A percentile compares a stretch with the other conserved stretches of the same genome.
These are phyloP conservation scores for Ramaria sp. DNA, from an alignment of 768 basidiomycete genomes.

Conservation along the genomic window DNA sequence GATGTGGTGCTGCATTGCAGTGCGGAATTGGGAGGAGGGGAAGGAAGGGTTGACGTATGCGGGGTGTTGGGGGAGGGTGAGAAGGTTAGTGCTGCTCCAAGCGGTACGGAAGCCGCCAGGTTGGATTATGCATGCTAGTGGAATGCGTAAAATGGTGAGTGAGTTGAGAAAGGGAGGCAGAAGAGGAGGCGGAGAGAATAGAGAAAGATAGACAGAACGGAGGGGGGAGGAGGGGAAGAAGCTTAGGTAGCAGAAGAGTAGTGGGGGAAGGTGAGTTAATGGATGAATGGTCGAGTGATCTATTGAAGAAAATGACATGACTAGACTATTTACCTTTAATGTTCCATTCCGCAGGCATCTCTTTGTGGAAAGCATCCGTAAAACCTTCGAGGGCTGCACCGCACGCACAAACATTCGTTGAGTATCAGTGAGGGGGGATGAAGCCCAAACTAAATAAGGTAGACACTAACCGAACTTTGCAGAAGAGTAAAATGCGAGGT, in stretches of 20 bases:
- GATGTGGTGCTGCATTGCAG: not conserved
- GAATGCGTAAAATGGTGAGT: too few species aligned
- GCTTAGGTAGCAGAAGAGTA: too few species aligned
- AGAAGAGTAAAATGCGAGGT: constrained; percentile 22
- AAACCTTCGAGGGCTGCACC: not conserved
- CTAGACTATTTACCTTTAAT: not conserved
- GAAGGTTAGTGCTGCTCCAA: too few species aligned
- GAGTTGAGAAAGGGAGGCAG: too few species aligned
- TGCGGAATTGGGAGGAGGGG: not conserved
- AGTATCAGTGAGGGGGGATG: not conserved
- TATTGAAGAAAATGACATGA: not conserved
- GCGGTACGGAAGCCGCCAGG: not conserved
- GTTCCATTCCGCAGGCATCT: not conserved
- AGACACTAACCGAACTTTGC: constrained; percentile 26
- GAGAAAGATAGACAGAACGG: too few species aligned
- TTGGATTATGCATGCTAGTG: not conserved
- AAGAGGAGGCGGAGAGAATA: too few species aligned
- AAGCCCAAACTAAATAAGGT: not conserved
- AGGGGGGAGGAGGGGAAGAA: too few species aligned
- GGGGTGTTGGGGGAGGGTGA: not conserved
- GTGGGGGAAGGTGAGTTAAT: too few species aligned
- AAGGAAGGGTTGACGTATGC: not conserved
- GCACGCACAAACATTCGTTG: too few species aligned
- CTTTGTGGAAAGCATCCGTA: not conserved
- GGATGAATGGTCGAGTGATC: too few species aligned